Evolutionary conservation across 2,329 filamentous ascomycete species (phyloP).

Genomic region (Hortaea werneckii): DNA sequence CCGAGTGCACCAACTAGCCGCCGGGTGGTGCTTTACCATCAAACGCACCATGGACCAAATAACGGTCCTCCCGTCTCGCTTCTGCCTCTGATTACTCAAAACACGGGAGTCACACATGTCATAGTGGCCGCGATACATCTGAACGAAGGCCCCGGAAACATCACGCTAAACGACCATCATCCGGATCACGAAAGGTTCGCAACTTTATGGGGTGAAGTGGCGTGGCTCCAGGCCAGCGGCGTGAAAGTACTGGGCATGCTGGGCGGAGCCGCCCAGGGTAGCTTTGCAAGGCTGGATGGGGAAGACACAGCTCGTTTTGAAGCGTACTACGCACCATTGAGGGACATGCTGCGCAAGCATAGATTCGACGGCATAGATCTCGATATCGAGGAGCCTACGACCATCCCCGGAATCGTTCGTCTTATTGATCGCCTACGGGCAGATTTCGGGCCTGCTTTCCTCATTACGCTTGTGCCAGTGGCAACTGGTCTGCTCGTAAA

Average conservation of each 20-base stretch:
- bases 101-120: conserved; percentile 64
- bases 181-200: conserved; percentile 55
- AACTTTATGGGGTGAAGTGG: conserved; percentile 69
- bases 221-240: conserved; percentile 59
- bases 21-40: conserved; percentile 50
- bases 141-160: conserved; percentile 53
- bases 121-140: conserved; percentile 82
- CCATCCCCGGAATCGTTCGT: conserved; percentile 50
- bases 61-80: conserved; percentile 47
- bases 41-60: conserved; percentile 50
- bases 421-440: conserved; percentile 39
- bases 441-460: conserved; percentile 61
- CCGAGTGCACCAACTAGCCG: conserved; percentile 15
- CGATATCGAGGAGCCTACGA: conserved; percentile 70
- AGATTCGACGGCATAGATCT: conserved; percentile 62
- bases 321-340: conserved; percentile 59
- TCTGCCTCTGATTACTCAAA: conserved; percentile 49
- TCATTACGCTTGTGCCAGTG: conserved; percentile 74
- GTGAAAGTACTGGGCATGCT: conserved; percentile 80
- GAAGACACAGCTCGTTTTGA: conserved; percentile 58
- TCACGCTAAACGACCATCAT: conserved; percentile 71
- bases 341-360: conserved; percentile 51
- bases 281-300: conserved; percentile 51
- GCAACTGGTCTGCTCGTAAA: conserved; percentile 57
- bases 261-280: conserved; percentile 71